A percentile compares a stretch with the other conserved stretches of the same genome.
These are phyloP conservation scores for Leccinum fuscescens DNA, from an alignment of 1,284 basidiomycete genomes.

Conservation along the genomic window DNA sequence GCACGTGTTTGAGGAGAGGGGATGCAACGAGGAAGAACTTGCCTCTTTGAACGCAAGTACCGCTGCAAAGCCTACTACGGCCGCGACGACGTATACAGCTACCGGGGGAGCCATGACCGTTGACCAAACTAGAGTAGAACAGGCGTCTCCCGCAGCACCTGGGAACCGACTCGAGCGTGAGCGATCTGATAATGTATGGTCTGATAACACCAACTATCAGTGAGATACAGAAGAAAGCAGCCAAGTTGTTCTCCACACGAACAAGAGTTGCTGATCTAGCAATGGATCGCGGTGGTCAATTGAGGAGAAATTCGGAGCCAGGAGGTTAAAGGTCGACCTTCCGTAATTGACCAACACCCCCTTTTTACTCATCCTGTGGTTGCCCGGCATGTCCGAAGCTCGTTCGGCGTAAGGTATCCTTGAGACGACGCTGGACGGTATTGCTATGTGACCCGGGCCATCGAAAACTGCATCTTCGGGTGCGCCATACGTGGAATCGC, in stretches of 20 bases:
- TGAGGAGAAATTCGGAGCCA: slow-evolving; percentile 1
- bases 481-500: slow-evolving; percentile 61
- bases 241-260: not conserved
- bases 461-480: slow-evolving; percentile 63
- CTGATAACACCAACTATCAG: slow-evolving; percentile 6
- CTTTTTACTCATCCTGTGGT: slow-evolving; percentile 9
- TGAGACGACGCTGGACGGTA: slow-evolving; percentile 69
- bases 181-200: not conserved
- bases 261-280: not conserved
- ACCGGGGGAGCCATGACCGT: slow-evolving; percentile 30
- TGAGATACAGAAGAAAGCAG: not conserved
- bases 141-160: slow-evolving; percentile 18
- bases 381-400: too few relatives aligned
- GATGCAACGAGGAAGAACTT: slow-evolving; percentile 2
- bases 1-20: slow-evolving; percentile 17
- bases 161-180: not conserved
- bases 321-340: slow-evolving; percentile 11
- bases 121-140: slow-evolving; percentile 10
- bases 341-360: slow-evolving; percentile 20
- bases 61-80: slow-evolving; percentile 40
- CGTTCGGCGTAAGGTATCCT: slow-evolving; percentile 67
- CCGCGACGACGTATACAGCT: slow-evolving; percentile 40
- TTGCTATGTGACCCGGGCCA: slow-evolving; percentile 67
- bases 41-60: slow-evolving; percentile 47
- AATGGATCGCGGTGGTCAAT: slow-evolving; percentile 4